These are phyloP conservation scores for Erodium maritimum DNA, from an alignment of 345 rosid species.

Conservation along the genomic window DNA sequence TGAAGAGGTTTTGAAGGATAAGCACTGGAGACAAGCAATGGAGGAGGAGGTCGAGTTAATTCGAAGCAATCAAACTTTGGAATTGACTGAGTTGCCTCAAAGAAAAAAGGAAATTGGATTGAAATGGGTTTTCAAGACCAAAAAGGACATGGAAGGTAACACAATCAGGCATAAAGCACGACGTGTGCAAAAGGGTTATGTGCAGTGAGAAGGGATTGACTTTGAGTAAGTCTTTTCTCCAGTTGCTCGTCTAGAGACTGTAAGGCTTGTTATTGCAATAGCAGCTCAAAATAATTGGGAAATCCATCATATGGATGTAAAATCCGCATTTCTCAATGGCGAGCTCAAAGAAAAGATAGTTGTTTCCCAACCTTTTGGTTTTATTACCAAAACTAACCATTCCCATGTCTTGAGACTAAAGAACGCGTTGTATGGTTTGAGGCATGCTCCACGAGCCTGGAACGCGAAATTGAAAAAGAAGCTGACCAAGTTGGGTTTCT, in stretches of 20 bases:
- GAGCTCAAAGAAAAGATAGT: neutral
- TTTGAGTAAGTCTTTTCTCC: neutral
- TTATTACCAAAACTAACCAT: too few species aligned
- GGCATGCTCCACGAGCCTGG: neutral
- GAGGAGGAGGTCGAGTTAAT: neutral
- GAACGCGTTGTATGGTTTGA: too few species aligned
- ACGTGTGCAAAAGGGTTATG: neutral
- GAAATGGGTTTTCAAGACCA: neutral
- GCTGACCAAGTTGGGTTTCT: too few species aligned
- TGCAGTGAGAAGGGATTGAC: neutral
- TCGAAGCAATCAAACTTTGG: neutral
- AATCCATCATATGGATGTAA: conserved; percentile 1
- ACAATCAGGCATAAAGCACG: neutral
- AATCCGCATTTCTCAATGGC: neutral
- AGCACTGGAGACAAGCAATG: neutral
- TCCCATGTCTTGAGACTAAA: too few species aligned
- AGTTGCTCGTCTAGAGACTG: too few species aligned
- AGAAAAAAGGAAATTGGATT: neutral
- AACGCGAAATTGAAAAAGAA: neutral
- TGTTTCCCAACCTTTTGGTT: too few species aligned
- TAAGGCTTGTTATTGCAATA: neutral
- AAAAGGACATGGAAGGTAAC: too few species aligned
- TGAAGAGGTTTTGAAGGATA: neutral
- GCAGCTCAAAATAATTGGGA: neutral
- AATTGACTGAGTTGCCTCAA: neutral